phyloP scores from a whole-genome alignment of 2,329 filamentous ascomycete genomes.

The Diaporthe nobilis region DNA sequence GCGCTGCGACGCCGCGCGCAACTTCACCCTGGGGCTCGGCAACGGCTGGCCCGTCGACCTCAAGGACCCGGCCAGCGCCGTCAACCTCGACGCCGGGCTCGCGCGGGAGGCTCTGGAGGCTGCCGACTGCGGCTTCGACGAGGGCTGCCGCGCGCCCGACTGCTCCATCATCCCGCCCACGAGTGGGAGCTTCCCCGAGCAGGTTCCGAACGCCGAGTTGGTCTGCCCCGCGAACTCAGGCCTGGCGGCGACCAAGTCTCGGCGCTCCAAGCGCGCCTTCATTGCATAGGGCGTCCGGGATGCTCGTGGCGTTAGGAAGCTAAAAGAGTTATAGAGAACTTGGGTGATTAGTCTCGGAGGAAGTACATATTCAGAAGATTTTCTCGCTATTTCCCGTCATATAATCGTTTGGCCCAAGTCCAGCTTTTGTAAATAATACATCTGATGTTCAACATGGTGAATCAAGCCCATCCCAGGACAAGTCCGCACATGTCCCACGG shows the following conservation, averaged over 20 bases:
- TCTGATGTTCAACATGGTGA: background rate
- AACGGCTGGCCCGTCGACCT: background rate
- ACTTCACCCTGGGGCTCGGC: constrained; percentile 18
- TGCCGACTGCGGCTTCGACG: constrained; percentile 9
- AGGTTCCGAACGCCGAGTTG: constrained; percentile 6
- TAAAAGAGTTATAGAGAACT: background rate
- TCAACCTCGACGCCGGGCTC: constrained; percentile 20
- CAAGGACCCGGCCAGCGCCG: background rate
- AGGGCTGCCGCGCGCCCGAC: constrained; percentile 16
- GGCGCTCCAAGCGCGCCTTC: constrained; percentile 5
- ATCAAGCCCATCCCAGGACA: rapidly evolving
- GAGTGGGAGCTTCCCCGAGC: constrained; percentile 22
- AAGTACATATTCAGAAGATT: rapidly evolving
- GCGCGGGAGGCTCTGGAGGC: constrained; percentile 13
- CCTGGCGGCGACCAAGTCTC: background rate
- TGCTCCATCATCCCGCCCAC: constrained; percentile 22
- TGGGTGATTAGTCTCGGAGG: background rate
- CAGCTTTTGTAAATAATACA: background rate
- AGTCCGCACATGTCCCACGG: too few species aligned
- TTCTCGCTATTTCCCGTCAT: background rate
- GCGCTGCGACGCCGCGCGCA: constrained; percentile 9
- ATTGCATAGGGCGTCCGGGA: background rate
- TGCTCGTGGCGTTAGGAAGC: too few species aligned
- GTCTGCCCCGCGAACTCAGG: background rate
- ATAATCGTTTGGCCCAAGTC: background rate